Evolutionary conservation across 2,329 filamentous ascomycete species (phyloP).

Genomic region (Teratosphaeriaceae sp.): DNA sequence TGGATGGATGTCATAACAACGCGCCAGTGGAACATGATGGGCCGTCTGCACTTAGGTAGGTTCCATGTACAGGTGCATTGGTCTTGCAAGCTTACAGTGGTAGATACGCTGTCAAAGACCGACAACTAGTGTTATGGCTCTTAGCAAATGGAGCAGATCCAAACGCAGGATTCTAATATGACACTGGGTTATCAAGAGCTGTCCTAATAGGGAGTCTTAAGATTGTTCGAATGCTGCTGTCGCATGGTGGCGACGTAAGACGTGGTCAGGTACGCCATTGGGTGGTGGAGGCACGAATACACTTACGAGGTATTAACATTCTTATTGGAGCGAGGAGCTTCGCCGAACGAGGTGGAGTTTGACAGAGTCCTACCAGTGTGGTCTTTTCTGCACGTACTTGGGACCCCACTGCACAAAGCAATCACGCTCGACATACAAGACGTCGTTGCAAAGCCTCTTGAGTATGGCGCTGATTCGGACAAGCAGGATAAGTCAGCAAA

Average conservation of each 20-base stretch:
- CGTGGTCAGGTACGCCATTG: constrained; percentile 2
- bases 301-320: constrained; percentile 2
- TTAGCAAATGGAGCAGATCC: neutral
- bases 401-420: constrained; percentile 3
- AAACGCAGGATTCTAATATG: neutral
- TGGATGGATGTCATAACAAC: neutral
- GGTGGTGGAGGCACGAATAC: constrained; percentile 1
- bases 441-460: constrained; percentile 1
- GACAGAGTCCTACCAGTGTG: constrained; percentile 1
- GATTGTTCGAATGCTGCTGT: constrained; percentile 1
- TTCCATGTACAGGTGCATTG: neutral
- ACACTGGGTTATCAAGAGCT: neutral
- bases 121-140: neutral
- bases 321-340: constrained; percentile 3
- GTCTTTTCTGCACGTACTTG: constrained; percentile 1
- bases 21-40: neutral
- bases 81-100: neutral
- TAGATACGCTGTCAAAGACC: neutral
- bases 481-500: constrained; percentile 1
- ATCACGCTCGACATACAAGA: constrained; percentile 1
- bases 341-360: constrained; percentile 3
- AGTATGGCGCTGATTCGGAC: constrained; percentile 2
- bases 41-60: neutral
- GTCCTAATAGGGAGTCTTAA: neutral
- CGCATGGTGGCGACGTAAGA: constrained; percentile 3